These are phyloP conservation scores for sorghum (Sorghum bicolor) DNA, from an alignment of 176 grass and related monocot species.

Conservation along the genomic window DNA sequence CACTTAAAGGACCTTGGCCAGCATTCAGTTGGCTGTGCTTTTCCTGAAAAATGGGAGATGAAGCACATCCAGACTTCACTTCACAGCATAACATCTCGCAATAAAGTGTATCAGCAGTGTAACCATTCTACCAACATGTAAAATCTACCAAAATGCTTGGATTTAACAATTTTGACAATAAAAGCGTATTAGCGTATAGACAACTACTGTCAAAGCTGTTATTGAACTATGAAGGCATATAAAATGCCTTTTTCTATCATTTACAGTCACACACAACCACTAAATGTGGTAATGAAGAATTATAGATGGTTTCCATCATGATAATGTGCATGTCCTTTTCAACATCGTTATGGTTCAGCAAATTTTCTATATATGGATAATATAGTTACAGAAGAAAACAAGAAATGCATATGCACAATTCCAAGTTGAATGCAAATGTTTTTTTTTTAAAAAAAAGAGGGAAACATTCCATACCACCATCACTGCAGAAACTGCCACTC, in stretches of 20 bases:
- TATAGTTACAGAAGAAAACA: slow-evolving; percentile 1
- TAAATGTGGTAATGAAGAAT: neutral
- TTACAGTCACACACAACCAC: neutral
- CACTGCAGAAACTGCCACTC: neutral
- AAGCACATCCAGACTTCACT: slow-evolving; percentile 2
- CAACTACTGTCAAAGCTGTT: neutral
- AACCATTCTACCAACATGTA: slow-evolving; percentile 18
- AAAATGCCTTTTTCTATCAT: neutral
- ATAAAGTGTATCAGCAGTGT: slow-evolving; percentile 8
- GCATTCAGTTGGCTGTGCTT: slow-evolving; percentile 19
- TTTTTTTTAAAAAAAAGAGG: neutral
- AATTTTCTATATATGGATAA: neutral
- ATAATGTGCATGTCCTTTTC: neutral
- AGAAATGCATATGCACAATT: neutral
- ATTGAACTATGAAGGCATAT: neutral
- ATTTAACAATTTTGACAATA: neutral
- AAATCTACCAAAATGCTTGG: neutral
- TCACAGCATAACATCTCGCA: neutral
- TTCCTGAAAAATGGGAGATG: slow-evolving; percentile 21
- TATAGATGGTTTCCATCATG: neutral
- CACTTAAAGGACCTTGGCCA: neutral
- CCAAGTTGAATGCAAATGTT: slow-evolving; percentile 2
- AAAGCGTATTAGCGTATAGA: neutral
- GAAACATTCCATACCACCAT: slow-evolving; percentile 9
- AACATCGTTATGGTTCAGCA: neutral